Evolutionary conservation across 345 rosid species (phyloP).

Genomic region (Salix brachista): DNA sequence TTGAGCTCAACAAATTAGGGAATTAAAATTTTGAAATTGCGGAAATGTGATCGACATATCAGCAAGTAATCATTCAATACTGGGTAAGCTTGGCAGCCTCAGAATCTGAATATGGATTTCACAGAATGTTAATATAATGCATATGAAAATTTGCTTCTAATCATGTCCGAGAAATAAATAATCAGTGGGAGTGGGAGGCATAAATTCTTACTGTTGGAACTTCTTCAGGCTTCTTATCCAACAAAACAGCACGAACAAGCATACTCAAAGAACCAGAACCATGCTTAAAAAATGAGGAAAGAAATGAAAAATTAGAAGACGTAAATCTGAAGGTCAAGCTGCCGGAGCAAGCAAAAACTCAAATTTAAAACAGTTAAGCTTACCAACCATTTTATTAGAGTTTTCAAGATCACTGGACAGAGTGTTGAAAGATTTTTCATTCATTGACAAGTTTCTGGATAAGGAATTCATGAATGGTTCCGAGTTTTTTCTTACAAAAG

Average conservation of each 20-base stretch:
- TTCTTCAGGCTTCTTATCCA: slow-evolving; percentile 82
- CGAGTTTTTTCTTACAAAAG: slow-evolving; percentile 61
- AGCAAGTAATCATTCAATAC: neutral
- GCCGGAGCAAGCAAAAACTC: slow-evolving; percentile 4
- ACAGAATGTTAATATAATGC: neutral
- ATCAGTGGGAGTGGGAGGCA: neutral
- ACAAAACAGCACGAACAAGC: slow-evolving; percentile 70
- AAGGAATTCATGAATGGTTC: slow-evolving; percentile 71
- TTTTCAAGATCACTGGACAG: slow-evolving; percentile 33
- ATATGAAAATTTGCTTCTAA: neutral
- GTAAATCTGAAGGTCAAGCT: neutral
- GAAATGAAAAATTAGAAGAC: neutral
- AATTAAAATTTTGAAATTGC: neutral
- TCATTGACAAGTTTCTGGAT: slow-evolving; percentile 51
- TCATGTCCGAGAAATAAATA: neutral
- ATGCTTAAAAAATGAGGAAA: slow-evolving; percentile 37
- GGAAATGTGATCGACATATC: neutral
- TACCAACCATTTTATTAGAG: slow-evolving; percentile 63
- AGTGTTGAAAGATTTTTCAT: slow-evolving; percentile 35
- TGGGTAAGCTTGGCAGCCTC: neutral
- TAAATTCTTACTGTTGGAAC: slow-evolving; percentile 57
- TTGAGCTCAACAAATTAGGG: neutral
- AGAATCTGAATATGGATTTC: neutral
- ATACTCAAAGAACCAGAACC: slow-evolving; percentile 54
- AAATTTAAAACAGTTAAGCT: slow-evolving; percentile 23